Conservation (phyloP, 805 yeast genomes). For the Saccharomycopsis sp. region DNA sequence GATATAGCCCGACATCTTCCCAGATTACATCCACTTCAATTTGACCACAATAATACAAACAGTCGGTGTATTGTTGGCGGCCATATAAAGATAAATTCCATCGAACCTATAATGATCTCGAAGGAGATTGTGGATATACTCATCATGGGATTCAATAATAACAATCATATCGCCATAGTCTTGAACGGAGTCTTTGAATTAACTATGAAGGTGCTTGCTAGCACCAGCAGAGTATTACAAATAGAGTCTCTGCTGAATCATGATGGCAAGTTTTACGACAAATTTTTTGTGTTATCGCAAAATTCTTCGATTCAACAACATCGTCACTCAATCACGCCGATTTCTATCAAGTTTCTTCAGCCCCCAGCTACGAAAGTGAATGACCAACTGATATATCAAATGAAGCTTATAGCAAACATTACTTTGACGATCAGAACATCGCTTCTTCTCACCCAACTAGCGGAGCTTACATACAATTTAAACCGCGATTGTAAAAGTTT, state of each 20-base stretch:
- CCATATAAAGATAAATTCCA: neutral
- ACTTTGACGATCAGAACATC: conserved; percentile 29
- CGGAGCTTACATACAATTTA: conserved; percentile 29
- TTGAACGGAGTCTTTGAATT: neutral
- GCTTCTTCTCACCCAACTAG: conserved; percentile 29
- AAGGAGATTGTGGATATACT: neutral
- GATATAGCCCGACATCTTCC: neutral
- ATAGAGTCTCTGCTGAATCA: neutral
- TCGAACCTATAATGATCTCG: neutral
- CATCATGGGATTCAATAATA: neutral
- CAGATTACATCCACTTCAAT: neutral
- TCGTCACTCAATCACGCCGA: neutral
- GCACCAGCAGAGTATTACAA: neutral
- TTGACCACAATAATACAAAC: neutral
- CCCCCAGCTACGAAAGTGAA: neutral
- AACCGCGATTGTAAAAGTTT: conserved; percentile 31
- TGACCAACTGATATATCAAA: neutral
- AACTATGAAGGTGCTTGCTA: neutral
- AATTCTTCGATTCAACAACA: neutral
- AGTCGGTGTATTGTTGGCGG: neutral
- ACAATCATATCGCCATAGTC: neutral
- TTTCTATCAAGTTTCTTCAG: neutral
- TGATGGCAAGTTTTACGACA: neutral
- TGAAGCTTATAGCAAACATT: neutral
- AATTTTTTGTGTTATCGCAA: neutral